phyloP scores from a whole-genome alignment of 2,329 filamentous ascomycete species.

The Periglandula ipomoeae region DNA sequence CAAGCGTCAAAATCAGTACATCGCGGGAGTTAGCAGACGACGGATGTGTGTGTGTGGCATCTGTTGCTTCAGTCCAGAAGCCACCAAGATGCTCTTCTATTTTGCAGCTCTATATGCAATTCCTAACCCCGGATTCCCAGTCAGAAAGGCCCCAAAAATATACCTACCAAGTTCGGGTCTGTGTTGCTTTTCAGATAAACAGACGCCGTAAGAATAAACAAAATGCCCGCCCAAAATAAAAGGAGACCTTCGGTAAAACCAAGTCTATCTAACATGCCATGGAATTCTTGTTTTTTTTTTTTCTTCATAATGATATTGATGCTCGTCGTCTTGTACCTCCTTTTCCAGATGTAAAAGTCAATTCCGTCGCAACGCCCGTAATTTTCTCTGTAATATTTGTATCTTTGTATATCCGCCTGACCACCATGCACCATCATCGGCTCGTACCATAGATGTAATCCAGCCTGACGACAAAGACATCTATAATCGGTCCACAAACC shows the following conservation, averaged over 20 bases:
- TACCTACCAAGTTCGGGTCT: too few relatives aligned
- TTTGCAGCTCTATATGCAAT: neutral
- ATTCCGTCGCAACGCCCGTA: neutral
- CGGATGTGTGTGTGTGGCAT: neutral
- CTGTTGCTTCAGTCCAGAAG: neutral
- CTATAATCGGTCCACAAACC: neutral
- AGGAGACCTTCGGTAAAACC: neutral
- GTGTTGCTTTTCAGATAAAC: too few relatives aligned
- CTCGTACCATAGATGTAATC: neutral
- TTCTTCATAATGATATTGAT: neutral
- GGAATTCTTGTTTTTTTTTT: neutral
- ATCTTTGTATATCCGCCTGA: neutral
- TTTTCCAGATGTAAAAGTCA: neutral
- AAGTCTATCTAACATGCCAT: slow-evolving; percentile 3
- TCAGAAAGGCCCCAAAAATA: too few relatives aligned
- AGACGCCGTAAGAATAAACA: neutral
- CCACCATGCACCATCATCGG: neutral
- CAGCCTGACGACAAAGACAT: neutral
- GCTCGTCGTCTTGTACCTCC: neutral
- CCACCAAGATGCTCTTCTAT: neutral
- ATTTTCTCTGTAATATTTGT: slow-evolving; percentile 3
- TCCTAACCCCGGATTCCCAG: neutral
- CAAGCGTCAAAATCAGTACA: too few relatives aligned
- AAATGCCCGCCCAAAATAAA: neutral
- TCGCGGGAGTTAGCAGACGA: too few relatives aligned